Base-by-base conservation (phyloP, 2,329 filamentous ascomycete genomes). In the Colletotrichum phormii region DNA sequence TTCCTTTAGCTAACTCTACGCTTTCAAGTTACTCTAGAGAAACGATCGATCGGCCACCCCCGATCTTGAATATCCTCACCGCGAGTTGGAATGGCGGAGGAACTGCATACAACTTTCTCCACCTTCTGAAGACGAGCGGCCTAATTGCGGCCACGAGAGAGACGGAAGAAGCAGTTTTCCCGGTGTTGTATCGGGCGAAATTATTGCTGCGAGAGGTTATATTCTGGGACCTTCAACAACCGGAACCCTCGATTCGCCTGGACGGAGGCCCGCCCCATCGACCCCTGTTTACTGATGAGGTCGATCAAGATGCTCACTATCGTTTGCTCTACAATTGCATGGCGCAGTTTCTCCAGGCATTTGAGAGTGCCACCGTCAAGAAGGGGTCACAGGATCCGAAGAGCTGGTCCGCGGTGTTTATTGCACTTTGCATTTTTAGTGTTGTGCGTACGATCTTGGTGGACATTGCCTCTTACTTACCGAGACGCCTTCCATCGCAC, bases 391-490 rank as follows among this genome's bases (percentile, higher is more conserved):
- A 84, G 26, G 82, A 82, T 29, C 80, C 84, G 9, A 84, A 83
- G 74, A 82, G 82, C 67, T 89, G 87, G 85, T 78, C 89, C 18
- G 86, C 89, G 2, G 78, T 85, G 4, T 89, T 90, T 72, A 81
- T 88, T 62, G 86, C 89, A 13, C 79, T 91, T 22, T 90, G 89
- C 77, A 86, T 91, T n/a, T 89, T 91, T 76, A 90, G 88, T 77
- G 82, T 88, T 33, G 84, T 87, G 24, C 85, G 86, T 61, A 88
- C 88, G 1, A 82, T 91, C 1, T 79, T 90, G 5, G 81, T 86
- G 18, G 87, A 89, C 67, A 80, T 87, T 42, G 80, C 82, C 26
- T 80, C 82, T 6, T 75, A 76, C 64, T 74, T 76, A 24, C 74
- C 78, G 22, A 73, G 72, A 42, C 70, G 64, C 33, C 59, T 71